Evolutionary conservation across 164 flowering plant species (phyloP).

Genomic region (Tinospora cordifolia): DNA sequence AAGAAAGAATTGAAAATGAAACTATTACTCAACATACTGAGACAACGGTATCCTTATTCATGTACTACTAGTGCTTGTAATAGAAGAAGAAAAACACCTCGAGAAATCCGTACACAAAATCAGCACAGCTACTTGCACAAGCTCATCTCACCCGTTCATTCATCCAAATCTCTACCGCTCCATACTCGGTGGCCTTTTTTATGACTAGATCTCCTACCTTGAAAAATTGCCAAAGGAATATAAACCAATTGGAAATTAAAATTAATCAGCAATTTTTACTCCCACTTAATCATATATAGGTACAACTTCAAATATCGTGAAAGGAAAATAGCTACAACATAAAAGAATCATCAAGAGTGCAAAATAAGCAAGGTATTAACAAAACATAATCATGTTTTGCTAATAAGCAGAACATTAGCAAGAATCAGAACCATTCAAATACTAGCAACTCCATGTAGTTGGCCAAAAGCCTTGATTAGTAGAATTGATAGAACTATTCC

Average conservation of each 20-base stretch:
- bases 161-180: constrained; percentile 99
- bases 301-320: too few species aligned
- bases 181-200: constrained; percentile 95
- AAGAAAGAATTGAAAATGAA: neutral
- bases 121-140: constrained; percentile 92
- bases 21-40: neutral
- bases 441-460: too few species aligned
- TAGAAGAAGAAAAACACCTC: constrained; percentile 59
- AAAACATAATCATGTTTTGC: too few species aligned
- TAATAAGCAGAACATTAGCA: too few species aligned
- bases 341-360: too few species aligned
- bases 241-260: neutral
- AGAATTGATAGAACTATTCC: too few species aligned
- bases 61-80: constrained; percentile 11
- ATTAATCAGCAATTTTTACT: neutral
- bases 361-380: too few species aligned
- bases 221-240: constrained; percentile 10
- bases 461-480: too few species aligned
- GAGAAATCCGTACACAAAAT: constrained; percentile 83
- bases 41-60: constrained; percentile 18
- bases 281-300: neutral
- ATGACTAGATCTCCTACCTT: constrained; percentile 76
- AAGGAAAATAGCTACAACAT: too few species aligned
- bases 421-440: too few species aligned
- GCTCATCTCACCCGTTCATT: constrained; percentile 95